Evolutionary conservation across 1,139 yeast species (phyloP), one percentile per base, ranked within the genome.

Genomic region (Nakaseomyces delphensis): DNA sequence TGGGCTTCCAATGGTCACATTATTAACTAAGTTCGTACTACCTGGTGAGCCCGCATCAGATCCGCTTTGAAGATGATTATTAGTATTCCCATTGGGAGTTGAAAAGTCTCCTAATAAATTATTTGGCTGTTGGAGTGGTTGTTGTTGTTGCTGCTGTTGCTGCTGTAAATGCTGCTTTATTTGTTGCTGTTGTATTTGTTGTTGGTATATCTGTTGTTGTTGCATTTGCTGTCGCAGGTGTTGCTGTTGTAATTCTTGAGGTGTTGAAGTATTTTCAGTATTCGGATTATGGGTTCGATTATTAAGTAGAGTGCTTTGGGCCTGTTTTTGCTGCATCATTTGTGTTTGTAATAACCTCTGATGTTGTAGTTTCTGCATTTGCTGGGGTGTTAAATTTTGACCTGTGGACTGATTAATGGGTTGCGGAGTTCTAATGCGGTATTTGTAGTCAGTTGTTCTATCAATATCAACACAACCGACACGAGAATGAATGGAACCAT

Each of bases 381-480:
- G 79, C 47, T 74, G 78, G 49, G 74, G 78, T 55, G 73, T 71
- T 38, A 68, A 59, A 36, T 54, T 50, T 19, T 49, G 52, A 10
- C 48, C 43, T 14, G 50, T 46, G 28, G 44, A 40, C 24, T 49
- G 53, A 36, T 52, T 56, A 10, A 53, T 45, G 3, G 58, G 57
- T 49, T 70, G 82, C 2, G 87, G 84, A 1, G 82, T 80, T 51
- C 87, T 68, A 18, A 81, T 83, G 65, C 84, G 53, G 68, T 69
- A 65, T 61, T 76, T 57, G 66, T 77, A 65, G 57, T 76, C 71
- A 57, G 67, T 66, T 54, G 86, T 47, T 68, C 73, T 55, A 51
- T 81, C 87, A 16, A 81, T 74, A 59, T 81, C 83, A 36, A 81
- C 70, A 48, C 83, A 73, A 1, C 87, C 89, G 45, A 86, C 79